These are phyloP conservation scores for Trebouxia sp. DNA, from an alignment of 139 green algal species.

Conservation along the genomic window DNA sequence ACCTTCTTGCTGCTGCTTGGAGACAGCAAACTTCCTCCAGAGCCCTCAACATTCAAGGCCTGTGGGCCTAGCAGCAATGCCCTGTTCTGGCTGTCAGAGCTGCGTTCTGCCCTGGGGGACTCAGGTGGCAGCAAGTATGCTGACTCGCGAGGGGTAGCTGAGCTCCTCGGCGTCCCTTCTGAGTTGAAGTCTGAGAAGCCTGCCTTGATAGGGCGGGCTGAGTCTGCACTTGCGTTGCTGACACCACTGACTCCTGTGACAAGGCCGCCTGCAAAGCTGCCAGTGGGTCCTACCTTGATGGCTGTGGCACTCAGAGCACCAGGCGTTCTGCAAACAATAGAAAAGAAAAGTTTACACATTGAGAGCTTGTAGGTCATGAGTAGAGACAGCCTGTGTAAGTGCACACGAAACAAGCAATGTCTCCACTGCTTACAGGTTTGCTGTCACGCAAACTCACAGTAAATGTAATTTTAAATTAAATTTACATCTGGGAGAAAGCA, in stretches of 20 bases:
- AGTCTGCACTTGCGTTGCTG: not conserved
- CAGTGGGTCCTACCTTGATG: not conserved
- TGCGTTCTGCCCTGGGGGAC: not conserved
- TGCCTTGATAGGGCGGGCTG: not conserved
- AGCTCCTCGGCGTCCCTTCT: not conserved
- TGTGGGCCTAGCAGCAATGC: not conserved
- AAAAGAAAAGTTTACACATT: no score
- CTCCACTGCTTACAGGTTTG: no score
- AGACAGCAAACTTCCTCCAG: slow-evolving; percentile 6
- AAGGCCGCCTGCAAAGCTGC: not conserved
- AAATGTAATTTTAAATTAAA: no score
- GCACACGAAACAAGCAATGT: no score
- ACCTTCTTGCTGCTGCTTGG: not conserved
- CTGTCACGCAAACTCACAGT: no score
- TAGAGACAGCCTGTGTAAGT: no score
- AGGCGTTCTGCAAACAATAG: slow-evolving; percentile 8
- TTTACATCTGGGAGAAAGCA: no score
- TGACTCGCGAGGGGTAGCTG: not conserved
- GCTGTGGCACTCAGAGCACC: not conserved
- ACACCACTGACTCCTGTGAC: slow-evolving; percentile 6
- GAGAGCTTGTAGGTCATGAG: no score
- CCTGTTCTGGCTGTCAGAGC: slow-evolving; percentile 12
- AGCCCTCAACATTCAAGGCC: not conserved
- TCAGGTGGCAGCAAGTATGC: not conserved
- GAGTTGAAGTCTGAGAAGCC: not conserved